Conservation (phyloP, 1,139 yeast genomes). For the Pichia sp. region DNA sequence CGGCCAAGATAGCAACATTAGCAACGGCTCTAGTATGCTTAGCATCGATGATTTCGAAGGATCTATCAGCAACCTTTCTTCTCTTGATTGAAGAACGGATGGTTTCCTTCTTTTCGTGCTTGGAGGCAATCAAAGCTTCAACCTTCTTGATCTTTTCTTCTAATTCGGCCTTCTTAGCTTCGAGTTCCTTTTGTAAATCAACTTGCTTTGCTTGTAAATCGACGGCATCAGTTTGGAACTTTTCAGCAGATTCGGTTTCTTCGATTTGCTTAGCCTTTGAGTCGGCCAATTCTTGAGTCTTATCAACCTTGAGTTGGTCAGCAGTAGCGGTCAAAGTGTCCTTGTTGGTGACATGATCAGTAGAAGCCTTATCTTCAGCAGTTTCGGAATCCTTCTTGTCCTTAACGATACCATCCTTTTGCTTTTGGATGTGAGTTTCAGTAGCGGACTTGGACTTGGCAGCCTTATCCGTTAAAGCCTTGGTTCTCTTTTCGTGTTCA, state of each 20-base stretch:
- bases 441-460: slow-evolving; percentile 34
- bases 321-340: slow-evolving; percentile 45
- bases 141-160: slow-evolving; percentile 26
- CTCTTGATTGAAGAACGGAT: slow-evolving; percentile 39
- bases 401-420: slow-evolving; percentile 44
- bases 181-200: slow-evolving; percentile 42
- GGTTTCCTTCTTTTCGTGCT: slow-evolving; percentile 40
- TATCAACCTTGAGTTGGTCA: slow-evolving; percentile 47
- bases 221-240: slow-evolving; percentile 42
- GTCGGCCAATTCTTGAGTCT: slow-evolving; percentile 48
- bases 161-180: slow-evolving; percentile 40
- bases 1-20: slow-evolving; percentile 39
- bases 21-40: slow-evolving; percentile 40
- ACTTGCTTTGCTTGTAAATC: slow-evolving; percentile 46
- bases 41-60: slow-evolving; percentile 36
- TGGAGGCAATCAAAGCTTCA: slow-evolving; percentile 42
- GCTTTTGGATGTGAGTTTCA: slow-evolving; percentile 39
- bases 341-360: slow-evolving; percentile 45
- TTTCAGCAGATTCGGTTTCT: slow-evolving; percentile 46
- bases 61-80: slow-evolving; percentile 43
- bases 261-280: slow-evolving; percentile 47
- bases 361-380: slow-evolving; percentile 49
- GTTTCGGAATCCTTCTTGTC: slow-evolving; percentile 45
- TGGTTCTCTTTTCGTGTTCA: slow-evolving; percentile 41
- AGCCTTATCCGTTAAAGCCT: slow-evolving; percentile 35